These are phyloP conservation scores for Nasturtium officinale DNA, from an alignment of 345 rosid genomes.

Conservation along the genomic window DNA sequence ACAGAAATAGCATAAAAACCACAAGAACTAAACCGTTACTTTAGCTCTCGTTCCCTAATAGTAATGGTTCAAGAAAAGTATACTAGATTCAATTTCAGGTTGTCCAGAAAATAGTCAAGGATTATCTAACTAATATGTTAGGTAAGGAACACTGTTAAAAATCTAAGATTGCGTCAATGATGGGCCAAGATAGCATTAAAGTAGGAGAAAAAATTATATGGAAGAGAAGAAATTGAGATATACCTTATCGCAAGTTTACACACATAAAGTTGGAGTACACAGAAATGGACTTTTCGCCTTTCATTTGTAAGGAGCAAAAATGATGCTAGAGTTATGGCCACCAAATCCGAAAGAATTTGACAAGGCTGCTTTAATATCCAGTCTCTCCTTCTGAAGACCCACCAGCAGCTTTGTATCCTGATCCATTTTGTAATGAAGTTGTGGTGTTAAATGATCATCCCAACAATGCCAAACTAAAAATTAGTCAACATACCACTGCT, in stretches of 20 bases:
- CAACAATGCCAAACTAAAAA: neutral
- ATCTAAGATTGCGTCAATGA: neutral
- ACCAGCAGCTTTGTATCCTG: constrained; percentile 75
- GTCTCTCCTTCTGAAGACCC: constrained; percentile 78
- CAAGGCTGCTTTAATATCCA: constrained; percentile 78
- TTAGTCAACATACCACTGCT: constrained; percentile 60
- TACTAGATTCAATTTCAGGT: neutral
- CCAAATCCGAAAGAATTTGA: constrained; percentile 93
- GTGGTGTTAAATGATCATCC: neutral
- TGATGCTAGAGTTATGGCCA: constrained; percentile 90
- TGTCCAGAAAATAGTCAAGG: neutral
- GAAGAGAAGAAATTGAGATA: neutral
- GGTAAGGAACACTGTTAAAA: neutral
- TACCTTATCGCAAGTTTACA: constrained; percentile 41
- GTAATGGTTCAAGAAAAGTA: neutral
- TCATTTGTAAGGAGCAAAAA: constrained; percentile 83
- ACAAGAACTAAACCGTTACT: neutral
- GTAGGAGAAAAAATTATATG: neutral
- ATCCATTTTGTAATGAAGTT: constrained; percentile 13
- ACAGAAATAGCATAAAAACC: neutral
- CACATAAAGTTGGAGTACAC: constrained; percentile 25
- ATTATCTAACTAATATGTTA: neutral
- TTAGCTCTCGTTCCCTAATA: neutral
- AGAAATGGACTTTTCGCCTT: neutral
- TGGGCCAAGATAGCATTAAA: neutral